A percentile compares a stretch with the other conserved stretches of the same genome.
These are phyloP conservation scores for Cladobotryum mycophilum DNA, from an alignment of 2,329 filamentous ascomycete species.

Conservation along the genomic window DNA sequence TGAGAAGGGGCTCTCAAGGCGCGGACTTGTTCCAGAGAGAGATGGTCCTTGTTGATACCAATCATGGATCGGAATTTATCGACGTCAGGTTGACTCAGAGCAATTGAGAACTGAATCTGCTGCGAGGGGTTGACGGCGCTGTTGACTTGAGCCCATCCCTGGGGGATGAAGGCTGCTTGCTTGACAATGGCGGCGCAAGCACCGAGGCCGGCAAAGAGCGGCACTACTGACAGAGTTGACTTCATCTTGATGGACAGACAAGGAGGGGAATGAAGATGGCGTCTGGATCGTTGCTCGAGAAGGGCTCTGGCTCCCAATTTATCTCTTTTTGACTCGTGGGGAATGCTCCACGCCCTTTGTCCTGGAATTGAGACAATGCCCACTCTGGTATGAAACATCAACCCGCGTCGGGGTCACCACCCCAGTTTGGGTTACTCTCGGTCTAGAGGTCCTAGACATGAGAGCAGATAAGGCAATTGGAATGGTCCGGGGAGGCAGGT, in stretches of 20 bases:
- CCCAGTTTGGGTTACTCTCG: too few species aligned
- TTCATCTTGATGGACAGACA: constrained; percentile 11
- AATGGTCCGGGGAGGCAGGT: too few species aligned
- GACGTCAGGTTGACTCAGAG: constrained; percentile 26
- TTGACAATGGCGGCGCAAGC: constrained; percentile 21
- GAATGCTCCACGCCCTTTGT: too few species aligned
- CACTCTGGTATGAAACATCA: too few species aligned
- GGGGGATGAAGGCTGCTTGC: constrained; percentile 20
- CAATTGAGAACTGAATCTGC: constrained; percentile 25
- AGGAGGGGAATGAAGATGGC: background rate
- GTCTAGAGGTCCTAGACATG: too few species aligned
- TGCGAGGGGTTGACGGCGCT: constrained; percentile 18
- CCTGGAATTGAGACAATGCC: too few species aligned
- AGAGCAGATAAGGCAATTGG: too few species aligned
- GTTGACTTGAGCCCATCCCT: constrained; percentile 24
- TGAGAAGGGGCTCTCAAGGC: constrained; percentile 30
- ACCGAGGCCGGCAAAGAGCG: constrained; percentile 20
- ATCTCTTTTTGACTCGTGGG: too few species aligned
- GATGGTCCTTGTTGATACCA: constrained; percentile 18
- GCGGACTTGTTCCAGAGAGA: constrained; percentile 31
- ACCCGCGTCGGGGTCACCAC: too few species aligned
- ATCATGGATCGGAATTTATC: constrained; percentile 21
- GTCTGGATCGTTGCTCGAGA: too few species aligned
- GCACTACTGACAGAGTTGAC: constrained; percentile 11
- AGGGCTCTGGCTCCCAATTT: too few species aligned